Base-by-base conservation (phyloP, 2,329 filamentous ascomycete species). In the Diaporthe eres region DNA sequence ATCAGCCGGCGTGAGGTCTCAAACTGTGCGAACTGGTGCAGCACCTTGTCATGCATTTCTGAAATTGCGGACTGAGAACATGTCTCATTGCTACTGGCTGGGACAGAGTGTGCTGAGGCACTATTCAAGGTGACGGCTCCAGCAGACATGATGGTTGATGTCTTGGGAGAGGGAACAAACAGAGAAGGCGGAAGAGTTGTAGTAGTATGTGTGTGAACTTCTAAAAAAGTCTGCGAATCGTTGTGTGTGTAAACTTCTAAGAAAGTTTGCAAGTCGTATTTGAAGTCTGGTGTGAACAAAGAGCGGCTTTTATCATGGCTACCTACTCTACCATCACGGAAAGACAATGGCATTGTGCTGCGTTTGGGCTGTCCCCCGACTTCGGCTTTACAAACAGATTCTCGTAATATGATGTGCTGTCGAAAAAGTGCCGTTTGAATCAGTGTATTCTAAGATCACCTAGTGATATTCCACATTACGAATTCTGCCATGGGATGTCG, bases 1-100 rank as follows among this genome's bases (percentile, higher is more conserved):
- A 70, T 70, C 65, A 70, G 42, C 10, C 65, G 65, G 31, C 65
- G 65, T 2, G 65, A 70, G 8, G 65, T 70, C 8, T 70, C 65
- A 19, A 70, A 70, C 17, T 70, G 65, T 5, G 65, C 65, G 17
- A 70, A 70, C n/a, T 70, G 65, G 49, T 42, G 65, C 1, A 70
- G n/a, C 6, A 70, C 65, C n/a, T 55, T 53, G 5, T 39, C 49
- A 55, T 70, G 65, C 65, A 70, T 55, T 9, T 55, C 34, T 22
- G 49, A 0, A 42, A 42, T 53, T 12, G 65, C 9, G 1, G 15
- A 17, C 4, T 68, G n/a, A 13, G 8, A 4, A 31, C 28, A n/a
- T 42, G 47, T 22, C 17, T n/a, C 65, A 42, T 55, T 70, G 65
- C n/a, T 42, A 55, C n/a, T 55, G 13, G 31, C n/a, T 31, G 34